Conservation (phyloP, 192 early-diverging fungal species). For the Podila minutissima region DNA sequence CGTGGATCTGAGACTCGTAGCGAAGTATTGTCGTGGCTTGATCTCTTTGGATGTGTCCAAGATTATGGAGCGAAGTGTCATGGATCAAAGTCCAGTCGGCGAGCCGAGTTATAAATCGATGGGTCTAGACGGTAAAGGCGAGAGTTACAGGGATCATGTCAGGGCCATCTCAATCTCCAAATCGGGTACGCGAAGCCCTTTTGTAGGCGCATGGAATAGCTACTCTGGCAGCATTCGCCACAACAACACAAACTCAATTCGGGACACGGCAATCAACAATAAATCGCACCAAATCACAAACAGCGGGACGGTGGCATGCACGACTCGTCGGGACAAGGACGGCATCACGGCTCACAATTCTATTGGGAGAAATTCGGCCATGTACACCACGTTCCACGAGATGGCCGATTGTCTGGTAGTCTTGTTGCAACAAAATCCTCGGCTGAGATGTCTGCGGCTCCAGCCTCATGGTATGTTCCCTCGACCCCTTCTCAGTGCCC, state of each 20-base stretch:
- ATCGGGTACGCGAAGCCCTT: neutral
- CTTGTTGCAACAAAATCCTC: slow-evolving; percentile 12
- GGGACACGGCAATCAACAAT: neutral
- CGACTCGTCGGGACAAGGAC: neutral
- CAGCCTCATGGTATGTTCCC: slow-evolving; percentile 24
- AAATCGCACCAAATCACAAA: too few species aligned
- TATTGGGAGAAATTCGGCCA: neutral
- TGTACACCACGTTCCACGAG: slow-evolving; percentile 9
- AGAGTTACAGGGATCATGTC: neutral
- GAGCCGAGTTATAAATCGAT: neutral
- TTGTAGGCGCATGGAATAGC: neutral
- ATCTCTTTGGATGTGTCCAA: slow-evolving; percentile 28
- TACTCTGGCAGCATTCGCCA: neutral
- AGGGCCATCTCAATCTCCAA: neutral
- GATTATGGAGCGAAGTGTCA: neutral
- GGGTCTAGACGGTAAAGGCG: neutral
- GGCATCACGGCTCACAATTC: neutral
- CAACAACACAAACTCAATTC: neutral
- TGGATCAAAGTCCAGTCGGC: neutral
- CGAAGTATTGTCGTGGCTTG: slow-evolving; percentile 16
- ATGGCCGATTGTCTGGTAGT: slow-evolving; percentile 18
- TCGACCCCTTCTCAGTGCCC: slow-evolving; percentile 3
- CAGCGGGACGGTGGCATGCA: too few species aligned
- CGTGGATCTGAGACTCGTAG: slow-evolving; percentile 3
- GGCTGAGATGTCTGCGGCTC: slow-evolving; percentile 18